Evolutionary conservation across 2,329 filamentous ascomycete species (phyloP).

Genomic region (Laburnicola sp.): DNA sequence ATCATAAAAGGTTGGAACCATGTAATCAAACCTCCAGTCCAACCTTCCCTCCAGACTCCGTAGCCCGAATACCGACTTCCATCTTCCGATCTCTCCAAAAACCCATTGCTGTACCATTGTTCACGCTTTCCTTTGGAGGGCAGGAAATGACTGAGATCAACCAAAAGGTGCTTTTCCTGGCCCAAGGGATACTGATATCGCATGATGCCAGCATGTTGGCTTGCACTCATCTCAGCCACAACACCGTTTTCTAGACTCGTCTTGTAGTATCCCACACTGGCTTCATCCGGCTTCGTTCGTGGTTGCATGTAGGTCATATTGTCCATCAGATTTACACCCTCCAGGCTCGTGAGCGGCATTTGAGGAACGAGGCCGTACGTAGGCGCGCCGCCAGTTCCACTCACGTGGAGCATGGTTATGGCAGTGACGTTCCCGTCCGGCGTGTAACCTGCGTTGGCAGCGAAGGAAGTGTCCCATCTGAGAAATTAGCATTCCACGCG

Average conservation of each 20-base stretch:
- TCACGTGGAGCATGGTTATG: constrained; percentile 31
- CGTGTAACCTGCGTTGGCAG: constrained; percentile 36
- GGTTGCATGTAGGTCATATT: constrained; percentile 39
- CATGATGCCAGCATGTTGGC: constrained; percentile 26
- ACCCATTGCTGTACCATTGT: constrained; percentile 2
- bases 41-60: constrained; percentile 3
- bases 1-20: not conserved
- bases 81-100: not conserved
- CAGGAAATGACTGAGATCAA: constrained; percentile 52
- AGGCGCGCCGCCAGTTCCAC: constrained; percentile 23
- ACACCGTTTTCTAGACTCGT: constrained; percentile 31
- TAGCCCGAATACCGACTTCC: constrained; percentile 1
- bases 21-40: not conserved
- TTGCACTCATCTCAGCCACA: constrained; percentile 27
- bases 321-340: constrained; percentile 39
- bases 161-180: constrained; percentile 40
- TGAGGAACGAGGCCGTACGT: constrained; percentile 37
- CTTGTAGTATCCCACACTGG: constrained; percentile 29
- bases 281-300: constrained; percentile 21
- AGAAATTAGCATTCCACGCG: not conserved
- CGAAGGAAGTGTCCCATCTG: constrained; percentile 10
- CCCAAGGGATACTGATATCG: constrained; percentile 34
- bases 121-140: constrained; percentile 25
- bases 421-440: constrained; percentile 35
- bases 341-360: constrained; percentile 37